Percentiles rank a stretch among this genome's conserved stretches.
Evolutionary conservation across 2,329 filamentous ascomycete species (phyloP).

Genomic region (Ilyonectria mors-panacis): DNA sequence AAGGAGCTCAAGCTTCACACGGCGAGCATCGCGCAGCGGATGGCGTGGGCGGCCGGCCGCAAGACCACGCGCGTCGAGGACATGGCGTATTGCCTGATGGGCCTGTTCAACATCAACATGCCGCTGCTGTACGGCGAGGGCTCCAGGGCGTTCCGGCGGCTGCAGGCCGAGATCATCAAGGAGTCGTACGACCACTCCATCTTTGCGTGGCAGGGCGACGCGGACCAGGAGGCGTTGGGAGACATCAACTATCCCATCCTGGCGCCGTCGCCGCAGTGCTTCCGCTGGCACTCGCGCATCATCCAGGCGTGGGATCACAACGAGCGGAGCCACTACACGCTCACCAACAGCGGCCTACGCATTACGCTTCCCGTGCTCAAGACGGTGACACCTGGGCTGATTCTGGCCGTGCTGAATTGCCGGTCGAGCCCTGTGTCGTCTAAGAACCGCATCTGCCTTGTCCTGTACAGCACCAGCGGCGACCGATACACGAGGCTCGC

Average conservation of each 20-base stretch:
- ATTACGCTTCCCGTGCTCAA: conserved; percentile 22
- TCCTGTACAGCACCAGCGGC: conserved; percentile 23
- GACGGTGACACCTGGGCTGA: conserved; percentile 21
- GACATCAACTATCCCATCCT: conserved; percentile 14
- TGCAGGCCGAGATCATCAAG: conserved; percentile 46
- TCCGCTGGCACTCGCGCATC: conserved; percentile 14
- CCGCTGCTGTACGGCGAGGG: conserved; percentile 44
- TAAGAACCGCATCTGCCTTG: conserved; percentile 17
- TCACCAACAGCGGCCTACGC: conserved; percentile 27
- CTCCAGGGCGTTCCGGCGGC: conserved; percentile 39
- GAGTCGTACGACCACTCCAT: conserved; percentile 42
- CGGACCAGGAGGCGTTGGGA: not conserved
- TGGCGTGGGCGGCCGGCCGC: conserved; percentile 41
- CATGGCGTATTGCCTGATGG: conserved; percentile 42
- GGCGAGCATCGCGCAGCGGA: conserved; percentile 35
- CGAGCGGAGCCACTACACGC: conserved; percentile 23
- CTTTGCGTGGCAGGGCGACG: conserved; percentile 38
- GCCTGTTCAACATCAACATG: conserved; percentile 43
- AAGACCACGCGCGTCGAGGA: conserved; percentile 40
- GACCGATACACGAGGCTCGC: conserved; percentile 22
- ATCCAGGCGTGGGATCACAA: conserved; percentile 23
- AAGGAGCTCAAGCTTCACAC: conserved; percentile 16
- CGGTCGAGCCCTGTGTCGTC: conserved; percentile 12
- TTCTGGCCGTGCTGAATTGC: conserved; percentile 23
- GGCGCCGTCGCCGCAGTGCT: conserved; percentile 18